These are phyloP conservation scores for Tieghemiomyces parasiticus DNA, from an alignment of 192 early-diverging fungal species.

Conservation along the genomic window DNA sequence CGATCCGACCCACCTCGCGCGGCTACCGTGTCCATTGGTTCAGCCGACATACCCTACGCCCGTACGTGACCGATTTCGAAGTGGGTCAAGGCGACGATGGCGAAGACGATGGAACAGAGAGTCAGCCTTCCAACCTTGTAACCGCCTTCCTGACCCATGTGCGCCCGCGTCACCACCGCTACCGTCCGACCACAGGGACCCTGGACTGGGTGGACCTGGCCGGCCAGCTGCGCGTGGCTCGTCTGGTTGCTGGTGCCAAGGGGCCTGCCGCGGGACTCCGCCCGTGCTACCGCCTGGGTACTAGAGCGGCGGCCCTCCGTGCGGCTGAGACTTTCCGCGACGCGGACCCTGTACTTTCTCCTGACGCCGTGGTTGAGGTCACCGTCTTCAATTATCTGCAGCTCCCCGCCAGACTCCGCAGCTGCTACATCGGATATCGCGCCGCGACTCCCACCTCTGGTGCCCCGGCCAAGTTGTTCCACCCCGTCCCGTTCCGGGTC, in stretches of 20 bases:
- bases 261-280: too few relatives aligned
- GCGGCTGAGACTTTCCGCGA: too few relatives aligned
- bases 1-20: too few relatives aligned
- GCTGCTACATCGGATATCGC: not conserved
- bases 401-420: not conserved
- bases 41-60: not conserved
- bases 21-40: too few relatives aligned
- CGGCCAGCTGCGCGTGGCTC: not conserved
- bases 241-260: too few relatives aligned
- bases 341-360: not conserved
- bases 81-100: too few relatives aligned
- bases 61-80: not conserved
- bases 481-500: not conserved
- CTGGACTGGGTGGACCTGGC: not conserved
- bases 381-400: conserved; percentile 9
- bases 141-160: not conserved
- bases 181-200: not conserved
- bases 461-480: not conserved
- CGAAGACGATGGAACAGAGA: too few relatives aligned
- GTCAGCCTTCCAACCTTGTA: too few relatives aligned
- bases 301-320: too few relatives aligned
- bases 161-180: not conserved
- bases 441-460: too few relatives aligned
- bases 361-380: not conserved
- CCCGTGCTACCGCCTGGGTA: too few relatives aligned